A percentile compares a stretch with the other conserved stretches of the same genome.
Conservation (phyloP, 495 filamentous ascomycete genomes). For the Aspergillus leporis region DNA sequence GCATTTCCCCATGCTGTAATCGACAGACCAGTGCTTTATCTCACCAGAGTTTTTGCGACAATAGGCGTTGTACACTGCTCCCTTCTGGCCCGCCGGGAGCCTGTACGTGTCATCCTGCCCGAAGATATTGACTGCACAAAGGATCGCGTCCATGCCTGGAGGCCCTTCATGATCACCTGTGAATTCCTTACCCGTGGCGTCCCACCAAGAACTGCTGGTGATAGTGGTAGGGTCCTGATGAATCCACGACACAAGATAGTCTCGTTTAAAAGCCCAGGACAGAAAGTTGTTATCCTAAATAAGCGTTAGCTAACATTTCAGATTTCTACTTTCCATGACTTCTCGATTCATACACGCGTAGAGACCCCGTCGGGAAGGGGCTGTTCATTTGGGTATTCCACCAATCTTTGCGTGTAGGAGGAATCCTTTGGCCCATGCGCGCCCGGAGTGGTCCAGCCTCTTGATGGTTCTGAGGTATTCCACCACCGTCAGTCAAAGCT, state of each 20-base stretch:
- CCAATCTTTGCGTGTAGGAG: constrained; percentile 11
- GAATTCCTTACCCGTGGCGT: constrained; percentile 1
- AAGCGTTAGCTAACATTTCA: constrained; percentile 2
- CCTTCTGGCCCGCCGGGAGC: not conserved
- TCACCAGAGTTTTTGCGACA: not conserved
- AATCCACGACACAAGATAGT: constrained; percentile 16
- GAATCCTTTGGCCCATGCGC: constrained; percentile 5
- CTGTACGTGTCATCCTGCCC: constrained; percentile 21
- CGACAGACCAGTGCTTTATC: not conserved
- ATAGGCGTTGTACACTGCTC: not conserved
- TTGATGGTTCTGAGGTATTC: not conserved
- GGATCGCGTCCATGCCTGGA: constrained; percentile 11
- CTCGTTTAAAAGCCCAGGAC: constrained; percentile 19
- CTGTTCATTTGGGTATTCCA: constrained; percentile 14
- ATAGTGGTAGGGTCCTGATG: constrained; percentile 6
- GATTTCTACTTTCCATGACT: not conserved
- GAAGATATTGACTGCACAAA: constrained; percentile 27
- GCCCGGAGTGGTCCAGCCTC: constrained; percentile 12
- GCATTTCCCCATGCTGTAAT: constrained; percentile 10
- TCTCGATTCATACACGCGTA: not conserved
- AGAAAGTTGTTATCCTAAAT: constrained; percentile 11
- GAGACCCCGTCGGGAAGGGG: constrained; percentile 16
- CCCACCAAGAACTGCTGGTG: constrained; percentile 11
- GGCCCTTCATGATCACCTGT: constrained; percentile 7
- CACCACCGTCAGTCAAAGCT: constrained; percentile 7